These are phyloP conservation scores for Eimeria maxima DNA, from an alignment of 169 alveolate species.

Conservation along the genomic window DNA sequence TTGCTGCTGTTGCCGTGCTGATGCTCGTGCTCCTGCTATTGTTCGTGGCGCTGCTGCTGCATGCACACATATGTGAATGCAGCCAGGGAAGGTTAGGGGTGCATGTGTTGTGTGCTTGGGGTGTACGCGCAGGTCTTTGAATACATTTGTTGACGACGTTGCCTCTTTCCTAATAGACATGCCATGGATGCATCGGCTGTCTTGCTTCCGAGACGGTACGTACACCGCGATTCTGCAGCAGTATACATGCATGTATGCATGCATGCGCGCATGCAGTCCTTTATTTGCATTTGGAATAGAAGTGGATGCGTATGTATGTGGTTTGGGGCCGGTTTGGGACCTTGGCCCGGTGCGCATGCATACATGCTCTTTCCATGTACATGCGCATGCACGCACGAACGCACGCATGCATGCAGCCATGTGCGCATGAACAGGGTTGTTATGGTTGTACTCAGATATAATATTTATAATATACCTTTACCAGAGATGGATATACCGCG, in stretches of 20 bases:
- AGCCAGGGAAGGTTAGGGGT: background rate
- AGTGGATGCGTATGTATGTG: background rate
- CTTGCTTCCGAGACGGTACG: constrained; percentile 96
- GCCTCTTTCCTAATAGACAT: constrained; percentile 98
- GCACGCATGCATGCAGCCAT: background rate
- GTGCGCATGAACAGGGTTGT: background rate
- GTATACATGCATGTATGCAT: background rate
- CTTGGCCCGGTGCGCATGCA: background rate
- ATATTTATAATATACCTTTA: constrained; percentile 95
- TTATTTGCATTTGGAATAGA: too few relatives aligned
- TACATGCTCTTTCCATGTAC: too few relatives aligned
- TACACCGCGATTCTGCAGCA: background rate
- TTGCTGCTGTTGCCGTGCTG: background rate
- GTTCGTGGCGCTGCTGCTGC: background rate
- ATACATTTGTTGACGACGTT: constrained; percentile 99
- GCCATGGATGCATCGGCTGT: constrained; percentile 96
- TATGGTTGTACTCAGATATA: constrained; percentile 86
- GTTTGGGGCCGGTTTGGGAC: too few relatives aligned
- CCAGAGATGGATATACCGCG: constrained; percentile 93
- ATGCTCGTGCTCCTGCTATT: background rate
- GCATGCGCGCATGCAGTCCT: too few relatives aligned
- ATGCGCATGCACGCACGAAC: background rate
- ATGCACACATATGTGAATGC: background rate
- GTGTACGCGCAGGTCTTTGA: constrained; percentile 92
- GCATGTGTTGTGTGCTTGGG: background rate